phyloP scores from a whole-genome alignment of 768 basidiomycete species.

The Nevesoporus exiguus region DNA sequence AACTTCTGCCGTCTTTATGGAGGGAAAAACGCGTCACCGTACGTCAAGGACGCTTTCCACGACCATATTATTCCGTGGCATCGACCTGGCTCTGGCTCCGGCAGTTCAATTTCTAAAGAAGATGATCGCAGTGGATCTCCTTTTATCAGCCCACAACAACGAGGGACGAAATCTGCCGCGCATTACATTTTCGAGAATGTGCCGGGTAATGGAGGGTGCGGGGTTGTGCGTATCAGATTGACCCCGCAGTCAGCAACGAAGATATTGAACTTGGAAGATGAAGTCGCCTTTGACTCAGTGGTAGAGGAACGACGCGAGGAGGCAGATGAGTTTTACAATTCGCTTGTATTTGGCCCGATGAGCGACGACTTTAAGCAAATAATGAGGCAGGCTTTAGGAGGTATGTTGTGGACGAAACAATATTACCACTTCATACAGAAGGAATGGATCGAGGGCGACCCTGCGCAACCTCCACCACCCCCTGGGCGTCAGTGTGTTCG shows the following conservation, averaged over 20 bases:
- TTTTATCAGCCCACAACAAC: constrained; percentile 83
- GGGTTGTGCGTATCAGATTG: constrained; percentile 90
- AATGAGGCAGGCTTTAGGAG: constrained; percentile 92
- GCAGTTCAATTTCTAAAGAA: no score
- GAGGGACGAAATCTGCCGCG: constrained; percentile 89
- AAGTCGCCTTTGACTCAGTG: constrained; percentile 81
- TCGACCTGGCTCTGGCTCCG: constrained; percentile 43
- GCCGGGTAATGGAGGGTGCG: constrained; percentile 89
- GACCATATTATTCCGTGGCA: constrained; percentile 92
- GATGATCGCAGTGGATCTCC: background rate
- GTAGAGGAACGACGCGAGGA: constrained; percentile 90
- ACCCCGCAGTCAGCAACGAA: constrained; percentile 73
- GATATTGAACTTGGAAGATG: constrained; percentile 81
- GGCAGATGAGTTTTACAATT: constrained; percentile 92
- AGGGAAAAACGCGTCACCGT: constrained; percentile 76
- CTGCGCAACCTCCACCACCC: constrained; percentile 92
- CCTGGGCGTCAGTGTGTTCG: constrained; percentile 80
- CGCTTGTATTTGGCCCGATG: constrained; percentile 76
- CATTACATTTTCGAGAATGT: constrained; percentile 88
- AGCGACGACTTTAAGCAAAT: constrained; percentile 93
- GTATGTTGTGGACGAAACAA: constrained; percentile 99
- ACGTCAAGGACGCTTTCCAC: constrained; percentile 97
- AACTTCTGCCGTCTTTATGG: constrained; percentile 91
- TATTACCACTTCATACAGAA: constrained; percentile 95
- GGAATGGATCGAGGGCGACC: constrained; percentile 95